Conservation (phyloP, 805 yeast species). For the Candida coleopterorum region DNA sequence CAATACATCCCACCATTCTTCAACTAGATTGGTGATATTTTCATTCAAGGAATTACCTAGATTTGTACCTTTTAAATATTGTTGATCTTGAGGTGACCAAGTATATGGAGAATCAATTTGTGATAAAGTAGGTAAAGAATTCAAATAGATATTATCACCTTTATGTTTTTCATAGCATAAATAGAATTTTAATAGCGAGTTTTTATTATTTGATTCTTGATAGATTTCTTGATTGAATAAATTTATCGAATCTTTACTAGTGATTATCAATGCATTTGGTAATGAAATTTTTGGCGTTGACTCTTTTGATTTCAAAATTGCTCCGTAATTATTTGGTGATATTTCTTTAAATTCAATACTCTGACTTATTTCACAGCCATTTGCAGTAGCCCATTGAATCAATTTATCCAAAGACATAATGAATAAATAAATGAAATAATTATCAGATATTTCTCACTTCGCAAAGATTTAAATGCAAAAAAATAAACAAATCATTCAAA, state of each 20-base stretch:
- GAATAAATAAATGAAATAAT: too few relatives aligned
- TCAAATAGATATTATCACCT: conserved; percentile 22
- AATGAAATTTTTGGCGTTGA: neutral
- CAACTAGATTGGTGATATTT: conserved; percentile 41
- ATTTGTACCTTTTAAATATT: conserved; percentile 62
- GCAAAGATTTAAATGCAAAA: too few relatives aligned
- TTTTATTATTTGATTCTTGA: conserved; percentile 17
- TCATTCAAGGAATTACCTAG: conserved; percentile 50
- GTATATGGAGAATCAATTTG: conserved; percentile 59
- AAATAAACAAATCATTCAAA: too few relatives aligned
- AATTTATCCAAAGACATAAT: conserved; percentile 11
- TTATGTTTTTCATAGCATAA: conserved; percentile 25
- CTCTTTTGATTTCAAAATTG: conserved; percentile 9
- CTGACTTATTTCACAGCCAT: conserved; percentile 26
- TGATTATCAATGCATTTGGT: conserved; percentile 12
- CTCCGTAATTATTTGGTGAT: conserved; percentile 22
- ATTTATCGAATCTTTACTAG: conserved; percentile 21
- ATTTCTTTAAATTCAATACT: conserved; percentile 20
- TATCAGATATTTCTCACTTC: too few relatives aligned
- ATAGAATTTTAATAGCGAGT: conserved; percentile 31
- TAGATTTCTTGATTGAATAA: conserved; percentile 13
- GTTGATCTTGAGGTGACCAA: conserved; percentile 54
- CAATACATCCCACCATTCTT: conserved; percentile 56
- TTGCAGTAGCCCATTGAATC: conserved; percentile 25
- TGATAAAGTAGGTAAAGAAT: conserved; percentile 30